A percentile compares a stretch with the other conserved stretches of the same genome.
Evolutionary conservation across 148 eudicot genomes (phyloP).

Genomic region (Camellia lanceoleosa): DNA sequence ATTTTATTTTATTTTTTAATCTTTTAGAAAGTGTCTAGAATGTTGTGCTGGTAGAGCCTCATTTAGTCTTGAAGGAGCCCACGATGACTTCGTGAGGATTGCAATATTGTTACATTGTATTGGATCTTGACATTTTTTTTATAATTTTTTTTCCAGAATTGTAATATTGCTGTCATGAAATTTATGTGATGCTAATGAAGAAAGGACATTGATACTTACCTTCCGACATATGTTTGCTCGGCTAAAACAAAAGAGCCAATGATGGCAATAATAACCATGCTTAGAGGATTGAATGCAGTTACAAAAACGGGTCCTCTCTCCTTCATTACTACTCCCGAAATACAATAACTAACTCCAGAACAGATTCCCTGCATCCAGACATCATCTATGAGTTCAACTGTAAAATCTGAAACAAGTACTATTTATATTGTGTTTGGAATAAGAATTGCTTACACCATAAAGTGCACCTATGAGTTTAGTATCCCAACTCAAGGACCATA

Average conservation of each 20-base stretch:
- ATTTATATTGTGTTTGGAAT: not conserved
- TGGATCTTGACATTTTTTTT: too few species aligned
- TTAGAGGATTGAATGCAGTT: slow-evolving; percentile 67
- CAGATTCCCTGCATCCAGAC: slow-evolving; percentile 62
- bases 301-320: slow-evolving; percentile 85
- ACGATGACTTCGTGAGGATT: too few species aligned
- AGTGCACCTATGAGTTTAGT: slow-evolving; percentile 49
- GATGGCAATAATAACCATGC: slow-evolving; percentile 74
- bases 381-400: not conserved
- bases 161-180: too few species aligned
- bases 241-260: slow-evolving; percentile 56
- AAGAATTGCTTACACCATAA: slow-evolving; percentile 49
- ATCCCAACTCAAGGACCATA: slow-evolving; percentile 69
- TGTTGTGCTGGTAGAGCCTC: too few species aligned
- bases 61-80: too few species aligned
- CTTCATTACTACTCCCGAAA: slow-evolving; percentile 60
- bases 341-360: slow-evolving; percentile 58
- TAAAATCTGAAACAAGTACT: too few species aligned
- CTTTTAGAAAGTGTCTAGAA: too few species aligned
- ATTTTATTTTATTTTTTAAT: too few species aligned
- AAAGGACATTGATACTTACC: slow-evolving; percentile 29
- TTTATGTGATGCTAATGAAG: too few species aligned
- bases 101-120: too few species aligned
- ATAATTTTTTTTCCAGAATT: too few species aligned
- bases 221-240: slow-evolving; percentile 63